phyloP scores from a whole-genome alignment of 2,329 filamentous ascomycete species.

The Colletotrichum eremochloae region DNA sequence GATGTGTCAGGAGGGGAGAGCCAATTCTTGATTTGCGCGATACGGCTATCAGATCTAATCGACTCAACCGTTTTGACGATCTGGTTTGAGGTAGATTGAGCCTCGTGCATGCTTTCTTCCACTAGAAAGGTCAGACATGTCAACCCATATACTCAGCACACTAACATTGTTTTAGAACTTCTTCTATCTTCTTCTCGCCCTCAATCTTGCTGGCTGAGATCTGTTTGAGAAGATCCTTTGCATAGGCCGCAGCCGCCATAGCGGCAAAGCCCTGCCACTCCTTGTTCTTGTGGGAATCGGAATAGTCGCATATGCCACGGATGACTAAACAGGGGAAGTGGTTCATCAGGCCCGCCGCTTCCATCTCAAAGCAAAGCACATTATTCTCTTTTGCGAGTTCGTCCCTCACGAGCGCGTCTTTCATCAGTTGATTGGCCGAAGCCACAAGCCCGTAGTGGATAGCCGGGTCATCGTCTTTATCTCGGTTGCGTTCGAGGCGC shows the following conservation, averaged over 20 bases:
- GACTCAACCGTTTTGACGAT: neutral
- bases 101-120: neutral
- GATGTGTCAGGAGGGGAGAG: constrained; percentile 34
- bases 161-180: constrained; percentile 11
- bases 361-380: constrained; percentile 52
- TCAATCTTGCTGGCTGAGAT: constrained; percentile 39
- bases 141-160: neutral
- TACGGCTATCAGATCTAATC: neutral
- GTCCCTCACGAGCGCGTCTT: constrained; percentile 40
- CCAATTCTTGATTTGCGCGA: constrained; percentile 19
- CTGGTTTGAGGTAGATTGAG: neutral
- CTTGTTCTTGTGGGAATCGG: constrained; percentile 51
- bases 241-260: constrained; percentile 49
- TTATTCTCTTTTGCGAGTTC: constrained; percentile 34
- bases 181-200: constrained; percentile 2
- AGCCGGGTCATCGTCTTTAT: constrained; percentile 12
- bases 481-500: constrained; percentile 8
- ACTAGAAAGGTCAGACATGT: neutral
- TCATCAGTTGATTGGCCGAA: constrained; percentile 42
- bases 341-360: constrained; percentile 50
- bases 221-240: constrained; percentile 47
- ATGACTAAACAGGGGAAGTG: constrained; percentile 50
- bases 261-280: constrained; percentile 50
- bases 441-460: constrained; percentile 41
- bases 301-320: constrained; percentile 54